Evolutionary conservation across 2,329 filamentous ascomycete genomes (phyloP), one percentile per base, ranked within the genome.

Genomic region (Aspergillus intermedius): DNA sequence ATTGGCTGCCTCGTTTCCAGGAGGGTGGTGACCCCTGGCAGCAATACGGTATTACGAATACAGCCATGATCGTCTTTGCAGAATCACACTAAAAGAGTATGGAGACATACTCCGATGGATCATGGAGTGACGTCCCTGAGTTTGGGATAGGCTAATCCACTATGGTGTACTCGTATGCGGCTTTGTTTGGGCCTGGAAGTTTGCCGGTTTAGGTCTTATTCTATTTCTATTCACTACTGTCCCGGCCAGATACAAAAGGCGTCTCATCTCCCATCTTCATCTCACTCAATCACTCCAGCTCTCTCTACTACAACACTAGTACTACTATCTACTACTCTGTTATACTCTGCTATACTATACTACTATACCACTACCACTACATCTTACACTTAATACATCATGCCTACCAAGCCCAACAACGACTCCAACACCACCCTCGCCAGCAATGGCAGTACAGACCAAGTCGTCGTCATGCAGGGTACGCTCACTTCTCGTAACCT

Each of bases 351-450:
- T 25, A 17, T 47, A 46, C 42, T 45, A 15, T 34, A 50, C 42
- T 45, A 34, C 35, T 37, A 51, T 46, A 48, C 45, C 40, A 42
- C 47, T 34, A 45, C 10, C 17, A 30, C 43, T 54, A 42, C 44
- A 51, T 49, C 54, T 55, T 52, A 48, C 51, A 57, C 49, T 51
- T 35, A 42, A 43, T 49, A 25, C 52, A 62, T 32, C 44, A 66
- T 67, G 64, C 64, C 64, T 51, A 61, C 62, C 58, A 67, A 66
- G 55, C 56, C 61, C 55, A 55, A 51, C 34, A 67, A 64, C 57
- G 59, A 66, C 49, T 67, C 64, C 49, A 65, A 63, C 54, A 64
- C 63, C 45, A 65, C 63, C n/a, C 54, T 66, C 40, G 60, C 61
- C 53, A 65, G 61, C 54, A 55, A 52, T 48, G 58, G 50, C 49